A percentile compares a stretch with the other conserved stretches of the same genome.
phyloP scores from a whole-genome alignment of 1,139 yeast genomes.

The Eremothecium gossypii region DNA sequence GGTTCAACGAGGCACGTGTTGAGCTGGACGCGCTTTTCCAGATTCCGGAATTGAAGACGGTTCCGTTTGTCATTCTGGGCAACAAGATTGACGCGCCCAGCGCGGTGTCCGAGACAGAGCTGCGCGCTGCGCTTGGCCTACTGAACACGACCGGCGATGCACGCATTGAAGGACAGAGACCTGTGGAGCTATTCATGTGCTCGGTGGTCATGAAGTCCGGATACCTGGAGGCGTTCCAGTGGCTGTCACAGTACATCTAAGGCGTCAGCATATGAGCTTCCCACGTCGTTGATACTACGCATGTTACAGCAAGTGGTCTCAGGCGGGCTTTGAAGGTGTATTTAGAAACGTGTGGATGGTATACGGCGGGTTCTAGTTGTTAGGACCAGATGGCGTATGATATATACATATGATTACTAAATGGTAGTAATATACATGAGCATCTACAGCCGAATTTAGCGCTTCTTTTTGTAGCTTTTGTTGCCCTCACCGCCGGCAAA shows the following conservation, averaged over 20 bases:
- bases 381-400: too few relatives aligned
- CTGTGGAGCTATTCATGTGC: constrained; percentile 94
- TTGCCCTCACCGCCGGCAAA: constrained; percentile 34
- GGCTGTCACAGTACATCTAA: constrained; percentile 90
- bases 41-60: constrained; percentile 80
- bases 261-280: background rate
- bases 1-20: constrained; percentile 89
- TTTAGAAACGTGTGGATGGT: background rate
- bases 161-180: constrained; percentile 72
- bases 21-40: constrained; percentile 88
- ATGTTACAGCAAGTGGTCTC: background rate
- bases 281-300: background rate
- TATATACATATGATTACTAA: too few relatives aligned
- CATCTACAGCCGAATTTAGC: too few relatives aligned
- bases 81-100: constrained; percentile 91
- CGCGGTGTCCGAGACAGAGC: constrained; percentile 92
- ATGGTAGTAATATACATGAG: too few relatives aligned
- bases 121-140: constrained; percentile 83
- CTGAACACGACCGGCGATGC: constrained; percentile 80
- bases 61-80: constrained; percentile 90
- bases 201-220: constrained; percentile 96
- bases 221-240: constrained; percentile 90
- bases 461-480: too few relatives aligned
- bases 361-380: too few relatives aligned
- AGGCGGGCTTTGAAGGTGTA: constrained; percentile 2